Base-by-base conservation (phyloP, 768 basidiomycete species). In the Leccinum variicolor region DNA sequence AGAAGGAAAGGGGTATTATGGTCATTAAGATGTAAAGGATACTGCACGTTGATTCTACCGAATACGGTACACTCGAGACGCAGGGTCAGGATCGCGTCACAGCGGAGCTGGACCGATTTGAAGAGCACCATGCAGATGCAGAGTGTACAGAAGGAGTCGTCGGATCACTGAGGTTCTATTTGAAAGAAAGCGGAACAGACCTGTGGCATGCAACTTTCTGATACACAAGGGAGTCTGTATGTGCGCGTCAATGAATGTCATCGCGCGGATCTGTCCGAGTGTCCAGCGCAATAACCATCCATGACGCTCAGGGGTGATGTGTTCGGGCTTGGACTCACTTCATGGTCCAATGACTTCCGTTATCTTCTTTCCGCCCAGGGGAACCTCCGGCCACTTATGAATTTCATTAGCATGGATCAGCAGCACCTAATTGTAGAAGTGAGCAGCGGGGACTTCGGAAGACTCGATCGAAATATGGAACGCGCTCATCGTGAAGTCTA, bases 381-480 rank as follows among this genome's bases (percentile, higher is more conserved):
- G 64, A 52, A 75, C 69, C 33, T 73, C 73, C 36, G 45, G 52
- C 39, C 14, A 68, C 54, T 69, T 66, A 56, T 45, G 57, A 54
- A 52, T 54, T 43, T 53, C 49, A 49, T 47, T 19, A 36, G 33
- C 31, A 26, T 49, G 23, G 29, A 51, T 52, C 50, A 25, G 47
- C 51, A 48, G 7, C 39, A 31, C 47, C 25, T 39, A 19, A 67
- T 65, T 15, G 73, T 56, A 50, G 69, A 62, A 33, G 54, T 55
- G 52, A 43, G 41, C 41, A 43, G 41, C 72, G 72, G 39, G 69
- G 73, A 55, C 73, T 74, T 46, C 79, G 80, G 65, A 79, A 77
- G 55, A 75, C 75, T 60, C 71, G 77, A 65, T 82, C 80, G 46
- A 79, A 73, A 46, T 74, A 75, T 56, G 76, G 76, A 54, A 60